Percentiles rank a stretch among this genome's conserved stretches.
These are phyloP conservation scores for Fusarium agapanthi DNA, from an alignment of 2,329 filamentous ascomycete species.

Conservation along the genomic window DNA sequence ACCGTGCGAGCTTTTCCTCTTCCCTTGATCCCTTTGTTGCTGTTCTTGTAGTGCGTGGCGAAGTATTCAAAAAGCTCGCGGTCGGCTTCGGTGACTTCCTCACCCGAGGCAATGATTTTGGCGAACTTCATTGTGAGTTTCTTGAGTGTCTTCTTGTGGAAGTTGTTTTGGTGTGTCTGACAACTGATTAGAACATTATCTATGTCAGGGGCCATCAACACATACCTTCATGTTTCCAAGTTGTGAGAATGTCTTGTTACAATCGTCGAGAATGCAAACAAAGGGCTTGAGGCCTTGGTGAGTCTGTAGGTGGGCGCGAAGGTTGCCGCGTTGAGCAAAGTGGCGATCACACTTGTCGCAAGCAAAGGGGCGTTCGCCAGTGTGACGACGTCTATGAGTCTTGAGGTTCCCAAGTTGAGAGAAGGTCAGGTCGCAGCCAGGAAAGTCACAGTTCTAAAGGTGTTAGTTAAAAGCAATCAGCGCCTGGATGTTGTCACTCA, in stretches of 20 bases:
- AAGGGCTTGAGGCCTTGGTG: constrained; percentile 82
- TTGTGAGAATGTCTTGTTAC: constrained; percentile 88
- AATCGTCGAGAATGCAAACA: constrained; percentile 82
- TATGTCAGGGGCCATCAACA: background rate
- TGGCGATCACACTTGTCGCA: constrained; percentile 83
- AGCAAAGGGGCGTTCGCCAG: constrained; percentile 83
- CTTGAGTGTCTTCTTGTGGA: constrained; percentile 79
- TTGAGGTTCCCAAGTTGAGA: constrained; percentile 92
- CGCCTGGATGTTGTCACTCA: constrained; percentile 57
- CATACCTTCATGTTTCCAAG: constrained; percentile 89
- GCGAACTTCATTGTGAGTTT: constrained; percentile 77
- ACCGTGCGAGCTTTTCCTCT: constrained; percentile 86
- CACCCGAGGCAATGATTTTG: constrained; percentile 63
- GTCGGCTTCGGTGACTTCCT: constrained; percentile 68
- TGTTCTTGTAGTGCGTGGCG: constrained; percentile 90
- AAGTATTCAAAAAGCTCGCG: constrained; percentile 87
- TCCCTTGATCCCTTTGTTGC: constrained; percentile 98
- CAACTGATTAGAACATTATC: background rate
- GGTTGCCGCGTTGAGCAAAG: constrained; percentile 87
- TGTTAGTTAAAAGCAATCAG: constrained; percentile 32
- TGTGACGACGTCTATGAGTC: constrained; percentile 89
- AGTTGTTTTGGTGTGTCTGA: constrained; percentile 92
- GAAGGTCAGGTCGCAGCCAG: constrained; percentile 80
- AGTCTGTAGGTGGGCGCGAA: constrained; percentile 83
- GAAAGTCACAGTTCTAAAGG: constrained; percentile 71